Percentiles rank a stretch among this genome's conserved stretches.
phyloP scores from a whole-genome alignment of 2,329 filamentous ascomycete species.

The Furcasterigmium furcatum region DNA sequence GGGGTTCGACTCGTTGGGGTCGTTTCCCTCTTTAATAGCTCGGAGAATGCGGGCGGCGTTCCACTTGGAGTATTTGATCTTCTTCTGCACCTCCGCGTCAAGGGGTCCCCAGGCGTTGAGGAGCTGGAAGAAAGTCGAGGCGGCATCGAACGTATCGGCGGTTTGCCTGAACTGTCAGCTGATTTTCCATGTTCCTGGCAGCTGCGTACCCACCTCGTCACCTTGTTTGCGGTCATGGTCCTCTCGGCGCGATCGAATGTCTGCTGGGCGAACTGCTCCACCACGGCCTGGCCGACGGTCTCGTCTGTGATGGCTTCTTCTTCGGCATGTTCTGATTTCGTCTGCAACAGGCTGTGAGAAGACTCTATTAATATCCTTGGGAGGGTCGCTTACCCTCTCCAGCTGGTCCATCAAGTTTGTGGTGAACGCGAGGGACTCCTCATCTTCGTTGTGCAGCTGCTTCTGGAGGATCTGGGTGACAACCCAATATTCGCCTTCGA shows the following conservation, averaged over 20 bases:
- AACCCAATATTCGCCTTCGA: slow-evolving; percentile 80
- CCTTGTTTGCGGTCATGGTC: slow-evolving; percentile 77
- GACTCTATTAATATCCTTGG: no score
- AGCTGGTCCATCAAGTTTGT: slow-evolving; percentile 86
- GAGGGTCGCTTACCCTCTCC: slow-evolving; percentile 61
- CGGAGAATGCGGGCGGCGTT: slow-evolving; percentile 88
- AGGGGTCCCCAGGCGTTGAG: slow-evolving; percentile 77
- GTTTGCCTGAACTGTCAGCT: slow-evolving; percentile 62
- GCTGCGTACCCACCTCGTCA: slow-evolving; percentile 59
- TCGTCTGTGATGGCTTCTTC: slow-evolving; percentile 88
- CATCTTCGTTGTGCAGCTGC: slow-evolving; percentile 72
- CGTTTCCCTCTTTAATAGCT: slow-evolving; percentile 84
- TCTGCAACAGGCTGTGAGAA: slow-evolving; percentile 42
- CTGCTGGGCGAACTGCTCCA: slow-evolving; percentile 90
- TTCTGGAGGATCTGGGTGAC: slow-evolving; percentile 87
- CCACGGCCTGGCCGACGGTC: slow-evolving; percentile 80
- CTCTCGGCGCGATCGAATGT: slow-evolving; percentile 83
- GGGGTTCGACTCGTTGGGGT: slow-evolving; percentile 90
- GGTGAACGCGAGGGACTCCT: slow-evolving; percentile 78
- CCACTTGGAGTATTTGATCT: slow-evolving; percentile 96
- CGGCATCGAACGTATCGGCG: slow-evolving; percentile 88
- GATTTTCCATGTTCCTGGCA: background rate
- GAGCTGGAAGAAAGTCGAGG: slow-evolving; percentile 87
- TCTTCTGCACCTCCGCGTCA: slow-evolving; percentile 73
- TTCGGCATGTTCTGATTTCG: slow-evolving; percentile 67